phyloP scores from a whole-genome alignment of 1,284 basidiomycete genomes.

The Melampsora larici-populina region DNA sequence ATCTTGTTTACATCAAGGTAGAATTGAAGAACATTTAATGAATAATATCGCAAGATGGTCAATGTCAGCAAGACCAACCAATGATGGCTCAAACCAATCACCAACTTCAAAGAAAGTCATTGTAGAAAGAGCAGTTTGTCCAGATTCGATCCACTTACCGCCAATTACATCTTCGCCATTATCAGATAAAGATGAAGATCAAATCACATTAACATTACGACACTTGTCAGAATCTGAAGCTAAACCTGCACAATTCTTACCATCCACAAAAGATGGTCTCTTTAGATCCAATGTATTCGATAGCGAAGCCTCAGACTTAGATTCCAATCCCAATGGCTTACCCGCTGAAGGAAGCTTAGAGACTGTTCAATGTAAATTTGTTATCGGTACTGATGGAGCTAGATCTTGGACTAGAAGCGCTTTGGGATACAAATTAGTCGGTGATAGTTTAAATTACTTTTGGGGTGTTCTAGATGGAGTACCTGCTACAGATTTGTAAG shows the following conservation, averaged over 20 bases:
- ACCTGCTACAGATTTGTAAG: constrained; percentile 42
- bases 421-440: constrained; percentile 69
- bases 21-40: constrained; percentile 41
- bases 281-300: constrained; percentile 41
- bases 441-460: constrained; percentile 56
- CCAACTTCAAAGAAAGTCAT: background rate
- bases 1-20: constrained; percentile 37
- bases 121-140: constrained; percentile 41
- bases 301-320: constrained; percentile 19
- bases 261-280: constrained; percentile 27
- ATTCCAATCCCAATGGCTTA: constrained; percentile 29
- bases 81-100: background rate
- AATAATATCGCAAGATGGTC: constrained; percentile 42
- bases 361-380: constrained; percentile 53
- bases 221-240: constrained; percentile 51
- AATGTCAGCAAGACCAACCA: background rate
- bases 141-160: constrained; percentile 28
- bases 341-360: constrained; percentile 18
- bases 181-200: constrained; percentile 23
- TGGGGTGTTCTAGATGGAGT: constrained; percentile 43
- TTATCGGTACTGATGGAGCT: constrained; percentile 66
- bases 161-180: constrained; percentile 17
- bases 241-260: constrained; percentile 46
- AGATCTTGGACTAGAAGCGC: constrained; percentile 75
- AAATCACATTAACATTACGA: constrained; percentile 47